A percentile compares a stretch with the other conserved stretches of the same genome.
Conservation (phyloP, 1,139 yeast species). For the Candida neerlandica region DNA sequence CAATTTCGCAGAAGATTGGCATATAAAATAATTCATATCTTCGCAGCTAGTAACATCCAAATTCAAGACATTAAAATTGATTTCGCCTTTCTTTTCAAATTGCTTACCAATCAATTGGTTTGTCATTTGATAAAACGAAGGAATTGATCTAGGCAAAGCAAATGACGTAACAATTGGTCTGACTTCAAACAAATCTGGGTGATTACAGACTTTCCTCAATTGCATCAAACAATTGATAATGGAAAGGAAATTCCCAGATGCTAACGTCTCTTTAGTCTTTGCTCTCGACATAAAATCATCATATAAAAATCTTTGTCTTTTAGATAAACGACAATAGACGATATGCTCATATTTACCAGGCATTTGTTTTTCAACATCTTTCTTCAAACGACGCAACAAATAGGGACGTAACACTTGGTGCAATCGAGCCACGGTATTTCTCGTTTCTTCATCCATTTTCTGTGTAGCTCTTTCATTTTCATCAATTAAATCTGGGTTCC, state of each 20-base stretch:
- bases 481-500: conserved; percentile 49
- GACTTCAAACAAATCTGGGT: conserved; percentile 95
- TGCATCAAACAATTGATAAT: conserved; percentile 98
- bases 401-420: conserved; percentile 96
- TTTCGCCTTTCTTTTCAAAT: conserved; percentile 22
- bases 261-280: conserved; percentile 89
- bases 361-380: conserved; percentile 98
- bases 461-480: conserved; percentile 42
- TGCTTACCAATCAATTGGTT: conserved; percentile 48
- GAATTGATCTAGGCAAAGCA: conserved; percentile 68
- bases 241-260: conserved; percentile 92
- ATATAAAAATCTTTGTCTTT: conserved; percentile 86
- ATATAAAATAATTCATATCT: conserved; percentile 47
- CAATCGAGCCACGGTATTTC: conserved; percentile 79
- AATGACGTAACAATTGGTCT: conserved; percentile 92
- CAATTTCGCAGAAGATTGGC: conserved; percentile 46
- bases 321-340: conserved; percentile 86
- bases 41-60: conserved; percentile 57
- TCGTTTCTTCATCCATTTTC: conserved; percentile 65
- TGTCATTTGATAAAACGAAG: conserved; percentile 48
- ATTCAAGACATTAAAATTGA: conserved; percentile 64
- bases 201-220: conserved; percentile 94
- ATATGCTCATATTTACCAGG: conserved; percentile 97
- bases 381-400: conserved; percentile 84
- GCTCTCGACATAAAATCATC: conserved; percentile 98